Conservation (phyloP, 352 stramenopile genomes). For the Blastocystis sp. region DNA sequence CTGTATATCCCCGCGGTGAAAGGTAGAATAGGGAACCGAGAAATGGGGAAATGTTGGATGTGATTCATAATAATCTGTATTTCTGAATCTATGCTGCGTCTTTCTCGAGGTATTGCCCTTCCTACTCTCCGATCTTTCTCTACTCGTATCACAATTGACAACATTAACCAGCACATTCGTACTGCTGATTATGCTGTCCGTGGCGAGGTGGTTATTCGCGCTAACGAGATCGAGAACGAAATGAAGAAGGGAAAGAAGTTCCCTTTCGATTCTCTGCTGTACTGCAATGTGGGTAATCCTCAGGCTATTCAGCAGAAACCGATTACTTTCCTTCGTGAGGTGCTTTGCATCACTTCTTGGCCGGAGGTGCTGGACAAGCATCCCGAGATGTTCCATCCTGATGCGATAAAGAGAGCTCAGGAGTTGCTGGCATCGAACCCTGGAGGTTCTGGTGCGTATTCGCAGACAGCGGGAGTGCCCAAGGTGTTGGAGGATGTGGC, state of each 20-base stretch:
- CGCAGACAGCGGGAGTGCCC: conserved; percentile 79
- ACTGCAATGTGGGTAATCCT: conserved; percentile 87
- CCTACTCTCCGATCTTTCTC: conserved; percentile 10
- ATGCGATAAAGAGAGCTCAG: conserved; percentile 58
- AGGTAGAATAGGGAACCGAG: neutral
- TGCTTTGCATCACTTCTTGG: conserved; percentile 72
- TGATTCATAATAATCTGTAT: neutral
- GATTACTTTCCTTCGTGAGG: conserved; percentile 83
- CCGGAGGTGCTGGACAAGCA: conserved; percentile 32
- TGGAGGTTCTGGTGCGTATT: conserved; percentile 81
- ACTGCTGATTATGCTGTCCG: conserved; percentile 28
- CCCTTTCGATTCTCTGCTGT: conserved; percentile 79
- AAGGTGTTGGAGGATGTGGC: conserved; percentile 81
- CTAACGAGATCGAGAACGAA: conserved; percentile 33
- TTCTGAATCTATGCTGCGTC: neutral
- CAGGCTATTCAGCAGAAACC: conserved; percentile 82
- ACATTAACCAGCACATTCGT: conserved; percentile 20
- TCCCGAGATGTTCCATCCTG: conserved; percentile 41
- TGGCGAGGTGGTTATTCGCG: conserved; percentile 41
- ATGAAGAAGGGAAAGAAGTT: conserved; percentile 68
- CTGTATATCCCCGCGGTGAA: neutral
- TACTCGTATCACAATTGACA: neutral
- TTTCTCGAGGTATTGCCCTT: neutral
- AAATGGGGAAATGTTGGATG: neutral
- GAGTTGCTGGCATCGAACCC: conserved; percentile 68